Conservation (phyloP, 352 stramenopile species). For the Pythium rhizo-oryzae region DNA sequence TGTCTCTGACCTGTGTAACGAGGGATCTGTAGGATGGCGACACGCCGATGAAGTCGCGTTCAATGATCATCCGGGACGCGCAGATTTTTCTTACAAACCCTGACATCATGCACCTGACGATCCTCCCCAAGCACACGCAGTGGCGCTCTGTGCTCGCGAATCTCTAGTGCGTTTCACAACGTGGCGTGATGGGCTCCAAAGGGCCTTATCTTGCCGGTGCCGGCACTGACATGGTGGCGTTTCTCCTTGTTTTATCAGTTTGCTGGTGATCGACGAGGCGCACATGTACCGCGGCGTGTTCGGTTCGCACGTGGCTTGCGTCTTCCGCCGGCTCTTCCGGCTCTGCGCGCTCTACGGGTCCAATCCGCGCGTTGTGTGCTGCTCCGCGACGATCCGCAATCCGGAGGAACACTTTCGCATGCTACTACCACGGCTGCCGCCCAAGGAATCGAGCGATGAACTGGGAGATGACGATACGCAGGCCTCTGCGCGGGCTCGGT, state of each 20-base stretch:
- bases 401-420: constrained; percentile 91
- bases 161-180: constrained; percentile 72
- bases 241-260: constrained; percentile 30
- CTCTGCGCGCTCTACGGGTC: constrained; percentile 84
- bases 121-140: constrained; percentile 92
- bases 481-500: constrained; percentile 1
- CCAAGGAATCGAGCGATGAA: constrained; percentile 2
- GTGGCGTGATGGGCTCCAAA: no score
- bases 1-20: no score
- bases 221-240: no score
- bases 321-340: constrained; percentile 91
- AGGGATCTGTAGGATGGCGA: no score
- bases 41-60: constrained; percentile 89
- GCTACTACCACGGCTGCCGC: constrained; percentile 81
- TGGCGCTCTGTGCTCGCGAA: constrained; percentile 91
- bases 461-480: not conserved
- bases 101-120: constrained; percentile 97
- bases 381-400: constrained; percentile 96
- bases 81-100: constrained; percentile 98
- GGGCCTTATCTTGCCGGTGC: no score
- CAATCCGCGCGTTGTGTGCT: constrained; percentile 92
- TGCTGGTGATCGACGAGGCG: constrained; percentile 86
- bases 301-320: constrained; percentile 80
- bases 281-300: constrained; percentile 96
- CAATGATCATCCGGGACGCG: constrained; percentile 78